These are phyloP conservation scores for Diospyros lotus DNA, from an alignment of 148 eudicot species.

Conservation along the genomic window DNA sequence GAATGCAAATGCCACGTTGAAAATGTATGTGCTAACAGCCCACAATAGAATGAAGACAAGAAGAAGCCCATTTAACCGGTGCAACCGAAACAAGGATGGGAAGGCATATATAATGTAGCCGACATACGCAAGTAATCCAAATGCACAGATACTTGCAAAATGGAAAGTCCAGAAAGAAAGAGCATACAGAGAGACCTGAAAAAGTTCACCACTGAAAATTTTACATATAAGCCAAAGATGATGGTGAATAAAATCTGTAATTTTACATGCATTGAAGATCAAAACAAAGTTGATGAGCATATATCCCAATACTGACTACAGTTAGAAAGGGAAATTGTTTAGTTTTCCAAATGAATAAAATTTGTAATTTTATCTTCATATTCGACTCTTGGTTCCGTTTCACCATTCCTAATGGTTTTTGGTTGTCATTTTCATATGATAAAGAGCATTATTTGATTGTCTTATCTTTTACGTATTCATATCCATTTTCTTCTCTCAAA, in stretches of 20 bases:
- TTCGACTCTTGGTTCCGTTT: too few relatives aligned
- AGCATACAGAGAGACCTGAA: conserved; percentile 85
- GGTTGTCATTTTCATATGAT: too few relatives aligned
- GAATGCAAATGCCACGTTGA: conserved; percentile 81
- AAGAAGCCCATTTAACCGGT: conserved; percentile 84
- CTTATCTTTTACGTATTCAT: too few relatives aligned
- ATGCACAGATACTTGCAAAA: conserved; percentile 94
- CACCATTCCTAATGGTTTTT: too few relatives aligned
- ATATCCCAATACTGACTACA: conserved; percentile 1
- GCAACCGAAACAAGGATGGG: conserved; percentile 85
- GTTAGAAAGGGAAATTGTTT: neutral
- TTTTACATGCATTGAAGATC: conserved; percentile 2
- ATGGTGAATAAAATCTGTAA: conserved; percentile 5
- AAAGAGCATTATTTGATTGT: too few relatives aligned
- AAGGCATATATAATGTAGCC: conserved; percentile 79
- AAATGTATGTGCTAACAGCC: conserved; percentile 85
- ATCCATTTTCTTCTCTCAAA: too few relatives aligned
- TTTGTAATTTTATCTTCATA: too few relatives aligned
- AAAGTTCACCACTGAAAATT: conserved; percentile 32
- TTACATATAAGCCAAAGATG: conserved; percentile 14
- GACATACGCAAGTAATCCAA: conserved; percentile 91
- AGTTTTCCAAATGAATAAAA: neutral
- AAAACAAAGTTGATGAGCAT: neutral
- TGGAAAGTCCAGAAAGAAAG: conserved; percentile 95
- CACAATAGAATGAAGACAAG: conserved; percentile 94